Conservation (phyloP, 1,284 basidiomycete species). For the Apiotrichum siamense region DNA sequence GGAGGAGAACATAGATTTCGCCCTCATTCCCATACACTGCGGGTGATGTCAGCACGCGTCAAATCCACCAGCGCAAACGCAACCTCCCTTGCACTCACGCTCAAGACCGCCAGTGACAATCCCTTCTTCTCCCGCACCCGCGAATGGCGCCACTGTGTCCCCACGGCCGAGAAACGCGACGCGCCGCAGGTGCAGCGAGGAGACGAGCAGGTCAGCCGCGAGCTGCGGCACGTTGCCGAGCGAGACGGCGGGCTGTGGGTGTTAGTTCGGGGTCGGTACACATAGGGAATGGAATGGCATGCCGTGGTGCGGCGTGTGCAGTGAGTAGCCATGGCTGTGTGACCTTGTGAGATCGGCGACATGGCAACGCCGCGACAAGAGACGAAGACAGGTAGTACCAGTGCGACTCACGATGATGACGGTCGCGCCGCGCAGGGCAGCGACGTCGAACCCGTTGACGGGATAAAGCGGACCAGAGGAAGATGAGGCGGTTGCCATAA, state of each 20-base stretch:
- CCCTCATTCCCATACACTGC: constrained; percentile 10
- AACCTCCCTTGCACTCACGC: constrained; percentile 50
- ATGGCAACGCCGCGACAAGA: too few relatives aligned
- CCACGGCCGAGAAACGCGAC: constrained; percentile 59
- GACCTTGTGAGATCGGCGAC: too few relatives aligned
- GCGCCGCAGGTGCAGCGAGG: constrained; percentile 56
- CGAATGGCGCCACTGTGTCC: constrained; percentile 60
- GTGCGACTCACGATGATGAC: constrained; percentile 13
- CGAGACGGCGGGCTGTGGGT: constrained; percentile 66
- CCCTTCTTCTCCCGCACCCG: constrained; percentile 58
- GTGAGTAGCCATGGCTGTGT: too few relatives aligned
- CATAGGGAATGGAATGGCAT: neutral
- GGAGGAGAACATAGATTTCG: constrained; percentile 34
- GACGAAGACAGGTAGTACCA: neutral
- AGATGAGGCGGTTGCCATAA: neutral
- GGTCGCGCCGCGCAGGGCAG: constrained; percentile 5
- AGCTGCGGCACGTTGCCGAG: constrained; percentile 72
- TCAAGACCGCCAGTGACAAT: constrained; percentile 68
- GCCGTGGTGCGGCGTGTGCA: too few relatives aligned
- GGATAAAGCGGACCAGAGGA: constrained; percentile 9
- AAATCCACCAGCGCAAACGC: too few relatives aligned
- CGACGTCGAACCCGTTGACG: constrained; percentile 10
- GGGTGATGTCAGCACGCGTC: too few relatives aligned
- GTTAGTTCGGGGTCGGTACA: too few relatives aligned
- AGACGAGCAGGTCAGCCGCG: constrained; percentile 64